Evolutionary conservation across 2,329 filamentous ascomycete species (phyloP).

Genomic region (Gaeumannomyces tritici): DNA sequence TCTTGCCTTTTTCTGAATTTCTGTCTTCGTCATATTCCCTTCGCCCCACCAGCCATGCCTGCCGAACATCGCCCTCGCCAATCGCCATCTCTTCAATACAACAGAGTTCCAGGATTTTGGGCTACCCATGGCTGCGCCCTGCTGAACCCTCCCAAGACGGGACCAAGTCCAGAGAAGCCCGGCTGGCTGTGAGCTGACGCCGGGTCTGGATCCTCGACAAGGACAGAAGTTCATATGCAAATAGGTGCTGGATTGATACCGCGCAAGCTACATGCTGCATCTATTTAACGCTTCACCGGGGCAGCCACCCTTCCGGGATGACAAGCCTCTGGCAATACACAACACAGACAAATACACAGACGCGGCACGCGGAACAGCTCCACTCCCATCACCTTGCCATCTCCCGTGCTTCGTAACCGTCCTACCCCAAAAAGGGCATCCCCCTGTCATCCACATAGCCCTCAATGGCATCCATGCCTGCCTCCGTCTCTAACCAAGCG

Average conservation of each 20-base stretch:
- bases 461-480: background rate
- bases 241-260: background rate
- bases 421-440: background rate
- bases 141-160: background rate
- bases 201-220: background rate
- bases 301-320: background rate
- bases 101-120: background rate
- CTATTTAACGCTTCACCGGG: background rate
- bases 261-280: background rate
- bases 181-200: no score
- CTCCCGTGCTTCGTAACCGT: background rate
- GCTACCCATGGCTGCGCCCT: background rate
- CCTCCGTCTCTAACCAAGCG: background rate
- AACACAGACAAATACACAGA: background rate
- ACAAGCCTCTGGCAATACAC: background rate
- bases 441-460: background rate
- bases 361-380: background rate
- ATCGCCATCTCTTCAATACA: background rate
- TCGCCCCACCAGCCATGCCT: no score
- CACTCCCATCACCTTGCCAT: background rate
- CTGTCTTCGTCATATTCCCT: no score
- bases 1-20: no score
- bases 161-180: background rate
- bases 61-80: background rate
- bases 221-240: background rate